These are phyloP conservation scores for Magnolia kwangsiensis DNA, from an alignment of 164 flowering plant species.

Conservation along the genomic window DNA sequence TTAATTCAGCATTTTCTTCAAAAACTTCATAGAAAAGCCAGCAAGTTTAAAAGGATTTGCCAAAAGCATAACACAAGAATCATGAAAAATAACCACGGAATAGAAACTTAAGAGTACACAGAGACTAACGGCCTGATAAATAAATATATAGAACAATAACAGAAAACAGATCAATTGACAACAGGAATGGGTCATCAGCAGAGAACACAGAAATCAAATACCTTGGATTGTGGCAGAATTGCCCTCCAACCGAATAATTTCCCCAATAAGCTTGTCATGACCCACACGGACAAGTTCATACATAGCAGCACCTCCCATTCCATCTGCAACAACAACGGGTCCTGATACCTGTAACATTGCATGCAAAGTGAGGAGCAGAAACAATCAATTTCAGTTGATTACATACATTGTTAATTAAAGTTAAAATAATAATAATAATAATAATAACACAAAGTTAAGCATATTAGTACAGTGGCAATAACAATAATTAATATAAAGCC, in stretches of 20 bases:
- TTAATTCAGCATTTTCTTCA: background rate
- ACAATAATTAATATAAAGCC: background rate
- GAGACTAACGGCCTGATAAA: background rate
- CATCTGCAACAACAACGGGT: slow-evolving; percentile 99
- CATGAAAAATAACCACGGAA: background rate
- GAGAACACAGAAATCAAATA: slow-evolving; percentile 11
- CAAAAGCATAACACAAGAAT: background rate
- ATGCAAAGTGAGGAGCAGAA: background rate
- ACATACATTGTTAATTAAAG: background rate
- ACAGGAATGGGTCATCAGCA: background rate
- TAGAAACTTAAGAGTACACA: background rate
- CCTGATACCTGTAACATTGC: slow-evolving; percentile 77
- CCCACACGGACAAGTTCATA: slow-evolving; percentile 99
- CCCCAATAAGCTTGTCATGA: slow-evolving; percentile 93
- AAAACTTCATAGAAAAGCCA: background rate
- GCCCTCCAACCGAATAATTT: slow-evolving; percentile 96
- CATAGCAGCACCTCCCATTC: slow-evolving; percentile 99
- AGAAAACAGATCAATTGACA: background rate
- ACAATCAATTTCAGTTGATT: background rate
- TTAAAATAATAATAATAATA: background rate
- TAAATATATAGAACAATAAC: background rate
- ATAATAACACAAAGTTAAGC: background rate
- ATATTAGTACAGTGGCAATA: background rate
- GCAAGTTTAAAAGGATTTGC: background rate
- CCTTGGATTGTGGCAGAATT: slow-evolving; percentile 99